Evolutionary conservation across 768 basidiomycete species (phyloP), one percentile per base, ranked within the genome.

Genomic region (Leucosporidium scottii): DNA sequence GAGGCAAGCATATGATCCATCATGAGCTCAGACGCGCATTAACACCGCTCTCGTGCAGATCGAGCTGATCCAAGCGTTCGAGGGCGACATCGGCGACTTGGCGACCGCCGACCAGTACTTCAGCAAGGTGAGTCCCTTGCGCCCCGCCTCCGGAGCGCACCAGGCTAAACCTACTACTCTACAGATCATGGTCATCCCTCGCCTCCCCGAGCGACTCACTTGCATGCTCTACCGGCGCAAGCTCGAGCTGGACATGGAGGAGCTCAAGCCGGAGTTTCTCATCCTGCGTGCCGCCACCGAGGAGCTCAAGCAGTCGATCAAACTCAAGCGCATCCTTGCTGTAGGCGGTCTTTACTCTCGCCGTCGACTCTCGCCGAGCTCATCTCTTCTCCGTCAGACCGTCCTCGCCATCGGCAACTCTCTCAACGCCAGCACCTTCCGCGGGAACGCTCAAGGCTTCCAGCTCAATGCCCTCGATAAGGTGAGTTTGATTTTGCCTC

Each of bases 31-130:
- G 8, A n/a, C 34, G 3, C 18, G 4, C 8, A 18, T 36, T 30
- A 51, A 60, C 34, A 48, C 50, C 23, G 30, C 25, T 44, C 30
- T 66, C 13, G 0, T 25, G 2, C 72, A 90, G 88, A 79, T 85
- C 57, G 80, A 82, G 18, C 81, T 86, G 18, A 82, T 94, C 51
- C 85, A 83, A 66, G 15, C 84, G 31, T 90, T 88, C 74, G 66
- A 68, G 0, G 85, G 83, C 4, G 87, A 93, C 66, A 79, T 88
- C 18, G 81, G 82, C 51, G 88, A 87, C 74, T 82, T 94, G 13
- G 85, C 90, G 6, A 87, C 88, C 66, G 86, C 90, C 23, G 93
- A 97, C 75, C 87, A 86, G 74, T 93, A 89, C 78, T 88, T 92
- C 73, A 79, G 79, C 66, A 84, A 90, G 82, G 90, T 90, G 64